phyloP scores from a whole-genome alignment of 352 stramenopile genomes.

The Globisporangium canariense region DNA sequence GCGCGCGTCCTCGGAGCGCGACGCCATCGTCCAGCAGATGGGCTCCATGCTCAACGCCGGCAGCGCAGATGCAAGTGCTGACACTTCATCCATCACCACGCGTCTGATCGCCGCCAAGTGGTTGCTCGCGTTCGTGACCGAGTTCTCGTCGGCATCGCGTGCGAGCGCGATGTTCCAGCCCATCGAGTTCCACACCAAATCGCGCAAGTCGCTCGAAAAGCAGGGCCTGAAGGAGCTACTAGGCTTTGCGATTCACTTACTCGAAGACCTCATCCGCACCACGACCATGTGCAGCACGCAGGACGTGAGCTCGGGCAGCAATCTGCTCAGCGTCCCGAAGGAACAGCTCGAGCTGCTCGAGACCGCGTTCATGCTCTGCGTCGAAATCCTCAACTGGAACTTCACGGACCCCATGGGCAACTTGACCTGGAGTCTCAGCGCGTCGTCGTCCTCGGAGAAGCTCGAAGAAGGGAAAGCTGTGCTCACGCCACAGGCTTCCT shows the following conservation, averaged over 20 bases:
- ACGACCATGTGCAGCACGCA: constrained; percentile 44
- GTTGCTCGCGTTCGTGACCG: constrained; percentile 80
- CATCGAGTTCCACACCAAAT: constrained; percentile 81
- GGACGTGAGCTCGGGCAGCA: constrained; percentile 18
- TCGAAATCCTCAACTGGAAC: constrained; percentile 83
- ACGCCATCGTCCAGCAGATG: constrained; percentile 71
- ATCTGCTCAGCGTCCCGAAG: constrained; percentile 34
- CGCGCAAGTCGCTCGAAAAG: constrained; percentile 55
- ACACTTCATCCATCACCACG: constrained; percentile 23
- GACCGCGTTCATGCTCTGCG: constrained; percentile 66
- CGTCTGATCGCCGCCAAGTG: constrained; percentile 74
- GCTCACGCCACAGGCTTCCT: constrained; percentile 59
- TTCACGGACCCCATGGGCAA: constrained; percentile 60
- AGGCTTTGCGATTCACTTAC: constrained; percentile 52
- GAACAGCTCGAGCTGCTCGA: constrained; percentile 77
- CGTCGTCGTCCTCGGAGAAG: constrained; percentile 19
- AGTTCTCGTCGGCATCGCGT: constrained; percentile 78
- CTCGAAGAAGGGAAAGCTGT: constrained; percentile 36
- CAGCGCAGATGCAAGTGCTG: neutral
- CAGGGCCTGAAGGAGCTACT: constrained; percentile 59
- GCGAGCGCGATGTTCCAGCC: constrained; percentile 80
- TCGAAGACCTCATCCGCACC: constrained; percentile 70
- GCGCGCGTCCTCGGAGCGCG: constrained; percentile 42
- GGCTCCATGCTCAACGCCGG: constrained; percentile 44
- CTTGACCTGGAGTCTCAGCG: constrained; percentile 61